phyloP scores from a whole-genome alignment of 2,329 filamentous ascomycete genomes.

The Mycosphaerella sp. region DNA sequence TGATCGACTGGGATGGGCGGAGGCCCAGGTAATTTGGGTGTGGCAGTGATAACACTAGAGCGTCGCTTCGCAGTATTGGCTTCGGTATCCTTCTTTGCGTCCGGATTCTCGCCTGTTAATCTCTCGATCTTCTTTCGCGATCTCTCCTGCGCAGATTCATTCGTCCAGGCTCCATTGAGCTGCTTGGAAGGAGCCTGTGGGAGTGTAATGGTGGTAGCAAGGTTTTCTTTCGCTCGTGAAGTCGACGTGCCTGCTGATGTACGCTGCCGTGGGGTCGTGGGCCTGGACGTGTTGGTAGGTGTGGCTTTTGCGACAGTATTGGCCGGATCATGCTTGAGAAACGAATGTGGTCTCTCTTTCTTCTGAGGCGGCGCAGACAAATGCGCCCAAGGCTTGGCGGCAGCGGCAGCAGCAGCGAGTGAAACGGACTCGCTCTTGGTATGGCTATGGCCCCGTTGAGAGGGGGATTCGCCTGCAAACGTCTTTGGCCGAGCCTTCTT shows the following conservation, averaged over 20 bases:
- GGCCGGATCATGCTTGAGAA: slow-evolving; percentile 17
- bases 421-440: slow-evolving; percentile 4
- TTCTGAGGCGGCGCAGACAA: slow-evolving; percentile 5
- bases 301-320: slow-evolving; percentile 5
- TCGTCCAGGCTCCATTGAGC: slow-evolving; percentile 3
- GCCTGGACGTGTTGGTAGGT: neutral
- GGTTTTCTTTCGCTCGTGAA: neutral
- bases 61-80: slow-evolving; percentile 31
- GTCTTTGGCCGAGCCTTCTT: slow-evolving; percentile 27
- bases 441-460: slow-evolving; percentile 13
- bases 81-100: slow-evolving; percentile 11
- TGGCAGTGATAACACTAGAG: slow-evolving; percentile 27
- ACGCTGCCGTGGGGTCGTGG: slow-evolving; percentile 4
- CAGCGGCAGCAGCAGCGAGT: neutral
- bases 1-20: slow-evolving; percentile 8
- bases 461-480: slow-evolving; percentile 17
- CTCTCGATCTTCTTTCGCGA: slow-evolving; percentile 9
- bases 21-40: slow-evolving; percentile 23
- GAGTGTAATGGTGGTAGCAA: neutral
- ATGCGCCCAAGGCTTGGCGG: neutral
- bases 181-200: neutral
- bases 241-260: neutral
- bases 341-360: slow-evolving; percentile 16
- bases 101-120: slow-evolving; percentile 3
- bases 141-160: slow-evolving; percentile 6